phyloP scores from a whole-genome alignment of 1,284 basidiomycete species.

The Amylostereum areolatum region DNA sequence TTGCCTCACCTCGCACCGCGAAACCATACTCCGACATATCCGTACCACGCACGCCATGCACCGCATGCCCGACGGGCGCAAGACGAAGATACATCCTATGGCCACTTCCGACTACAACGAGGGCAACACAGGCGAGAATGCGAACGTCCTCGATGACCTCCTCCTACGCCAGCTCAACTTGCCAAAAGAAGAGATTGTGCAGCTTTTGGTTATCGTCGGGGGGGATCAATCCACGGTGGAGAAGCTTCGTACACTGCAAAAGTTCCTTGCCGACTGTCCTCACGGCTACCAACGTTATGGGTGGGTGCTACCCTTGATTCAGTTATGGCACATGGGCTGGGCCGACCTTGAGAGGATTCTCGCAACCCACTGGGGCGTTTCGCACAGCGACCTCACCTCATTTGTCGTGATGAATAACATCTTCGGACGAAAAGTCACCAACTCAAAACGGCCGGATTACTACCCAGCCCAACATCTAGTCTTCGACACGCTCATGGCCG shows the following conservation, averaged over 20 bases:
- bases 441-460: constrained; percentile 6
- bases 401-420: constrained; percentile 17
- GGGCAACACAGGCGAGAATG: constrained; percentile 4
- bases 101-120: constrained; percentile 8
- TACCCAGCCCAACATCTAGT: constrained; percentile 7
- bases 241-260: constrained; percentile 10
- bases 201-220: constrained; percentile 7
- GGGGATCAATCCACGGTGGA: constrained; percentile 12
- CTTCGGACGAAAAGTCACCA: constrained; percentile 11
- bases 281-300: constrained; percentile 13
- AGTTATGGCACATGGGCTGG: constrained; percentile 29
- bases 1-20: not conserved
- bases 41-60: constrained; percentile 4
- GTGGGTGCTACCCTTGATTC: constrained; percentile 23
- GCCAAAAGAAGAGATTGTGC: constrained; percentile 4
- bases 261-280: constrained; percentile 1
- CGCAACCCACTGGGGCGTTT: constrained; percentile 20
- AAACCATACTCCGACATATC: not conserved
- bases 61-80: constrained; percentile 4
- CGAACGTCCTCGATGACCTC: constrained; percentile 5
- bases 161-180: constrained; percentile 4
- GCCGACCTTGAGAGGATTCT: constrained; percentile 24
- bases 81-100: constrained; percentile 4
- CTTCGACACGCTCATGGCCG: constrained; percentile 1
- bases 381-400: constrained; percentile 10